Conservation (phyloP, 1,139 yeast genomes). For the Geotrichum citri-aurantii region DNA sequence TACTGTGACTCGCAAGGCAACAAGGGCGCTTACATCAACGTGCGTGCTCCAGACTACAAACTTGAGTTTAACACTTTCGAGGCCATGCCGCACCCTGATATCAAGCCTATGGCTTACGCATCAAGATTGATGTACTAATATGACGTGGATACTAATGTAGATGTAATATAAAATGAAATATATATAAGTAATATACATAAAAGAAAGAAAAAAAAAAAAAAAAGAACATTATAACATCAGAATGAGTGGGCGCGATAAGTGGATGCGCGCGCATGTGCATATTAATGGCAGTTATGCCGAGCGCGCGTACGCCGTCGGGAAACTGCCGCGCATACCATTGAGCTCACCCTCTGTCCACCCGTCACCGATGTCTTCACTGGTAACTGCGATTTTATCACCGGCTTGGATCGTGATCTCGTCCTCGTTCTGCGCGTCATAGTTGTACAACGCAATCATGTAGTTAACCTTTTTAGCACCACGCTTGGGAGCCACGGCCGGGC, state of each 20-base stretch:
- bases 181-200: not conserved
- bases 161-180: not conserved
- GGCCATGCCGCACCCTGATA: constrained; percentile 86
- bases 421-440: constrained; percentile 73
- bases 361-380: constrained; percentile 72
- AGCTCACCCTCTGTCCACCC: constrained; percentile 97
- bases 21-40: constrained; percentile 78
- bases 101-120: constrained; percentile 94
- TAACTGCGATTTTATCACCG: constrained; percentile 71
- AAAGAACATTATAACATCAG: not conserved
- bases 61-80: constrained; percentile 55
- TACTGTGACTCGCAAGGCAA: constrained; percentile 93
- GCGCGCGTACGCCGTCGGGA: constrained; percentile 70
- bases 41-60: constrained; percentile 52
- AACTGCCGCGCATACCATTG: constrained; percentile 64
- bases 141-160: constrained; percentile 1
- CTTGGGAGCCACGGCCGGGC: constrained; percentile 81
- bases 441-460: constrained; percentile 71
- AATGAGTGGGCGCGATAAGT: not conserved
- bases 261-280: not conserved
- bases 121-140: constrained; percentile 32
- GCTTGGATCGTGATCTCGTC: constrained; percentile 68
- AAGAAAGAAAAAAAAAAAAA: not conserved
- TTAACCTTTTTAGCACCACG: constrained; percentile 60
- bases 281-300: constrained; percentile 1